Base-by-base conservation (phyloP, 495 filamentous ascomycete species). In the Aspergillus coremiiformis region DNA sequence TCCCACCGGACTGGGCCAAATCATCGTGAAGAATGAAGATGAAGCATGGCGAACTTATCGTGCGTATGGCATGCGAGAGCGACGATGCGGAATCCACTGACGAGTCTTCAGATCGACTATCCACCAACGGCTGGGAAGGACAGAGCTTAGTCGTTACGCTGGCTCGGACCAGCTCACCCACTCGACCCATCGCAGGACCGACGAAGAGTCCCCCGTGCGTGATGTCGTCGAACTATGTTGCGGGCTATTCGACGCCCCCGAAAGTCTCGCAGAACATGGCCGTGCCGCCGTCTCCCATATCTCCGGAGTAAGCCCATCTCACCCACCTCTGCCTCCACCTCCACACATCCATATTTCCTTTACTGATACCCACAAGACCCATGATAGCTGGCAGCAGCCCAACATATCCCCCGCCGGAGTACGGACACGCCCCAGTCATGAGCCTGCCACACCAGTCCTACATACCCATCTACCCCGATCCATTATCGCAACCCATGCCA, bases 41-140 rank as follows among this genome's bases (percentile, higher is more conserved):
- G 72, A 76, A 48, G 72, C 72, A 23, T 76, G 71, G 71, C 57
- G 71, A 24, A 76, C 72, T 17, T 76, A 73, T 51, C 68, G 72
- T 76, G 48, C 10, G 69, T 68, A 19, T 33, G 4, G 26, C 17
- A 49, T 10, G 11, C 26, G 9, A 27, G 20, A 39, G 22, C 12
- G 33, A 27, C 51, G 37, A 55, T 33, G 1, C 11, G 8, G 2
- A 26, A 1, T n/a, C 8, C 30, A n/a, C 15, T 30, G 4, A 39
- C 27, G 12, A 11, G 22, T 10, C 17, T 49, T 23, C 49, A 76
- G 72, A 71, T 42, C 65, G 69, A 30, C 54, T 76, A 39, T 73
- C 71, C 12, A 66, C 71, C 37, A 71, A 64, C 39, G 72, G 72
- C 45, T 76, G 72, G 72, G 68, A 76, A 24, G 72, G 72, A 14